Evolutionary conservation across 768 basidiomycete genomes (phyloP).

Genomic region (Lentinula sp.): DNA sequence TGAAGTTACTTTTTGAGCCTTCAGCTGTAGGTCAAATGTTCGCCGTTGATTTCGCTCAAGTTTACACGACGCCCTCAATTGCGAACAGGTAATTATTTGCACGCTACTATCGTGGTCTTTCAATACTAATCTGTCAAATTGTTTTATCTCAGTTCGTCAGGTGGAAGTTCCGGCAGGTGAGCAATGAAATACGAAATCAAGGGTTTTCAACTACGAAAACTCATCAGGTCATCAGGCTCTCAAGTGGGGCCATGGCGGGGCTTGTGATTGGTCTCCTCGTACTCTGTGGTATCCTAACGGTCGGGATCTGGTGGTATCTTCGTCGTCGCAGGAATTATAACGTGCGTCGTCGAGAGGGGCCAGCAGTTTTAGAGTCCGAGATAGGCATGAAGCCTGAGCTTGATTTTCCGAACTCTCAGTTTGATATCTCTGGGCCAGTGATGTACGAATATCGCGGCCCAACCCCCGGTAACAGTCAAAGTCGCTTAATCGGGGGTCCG

Average conservation of each 20-base stretch:
- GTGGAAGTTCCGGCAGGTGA: neutral
- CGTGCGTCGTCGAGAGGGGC: neutral
- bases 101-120: neutral
- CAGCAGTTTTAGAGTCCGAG: neutral
- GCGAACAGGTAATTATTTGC: neutral
- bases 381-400: neutral
- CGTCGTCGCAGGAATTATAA: slow-evolving; percentile 7
- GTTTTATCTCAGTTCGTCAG: neutral
- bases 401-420: neutral
- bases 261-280: slow-evolving; percentile 14
- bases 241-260: slow-evolving; percentile 13
- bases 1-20: slow-evolving; percentile 23
- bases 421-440: neutral
- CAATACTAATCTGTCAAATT: no score
- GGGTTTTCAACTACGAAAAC: neutral
- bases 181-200: neutral
- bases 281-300: slow-evolving; percentile 8
- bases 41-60: slow-evolving; percentile 22
- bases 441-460: neutral
- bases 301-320: slow-evolving; percentile 10
- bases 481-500: neutral
- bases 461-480: neutral
- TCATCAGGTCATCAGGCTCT: neutral
- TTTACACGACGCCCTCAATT: slow-evolving; percentile 1
- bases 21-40: slow-evolving; percentile 13